phyloP scores from a whole-genome alignment of 2,329 filamentous ascomycete genomes.

The Curvularia eragrostidis region DNA sequence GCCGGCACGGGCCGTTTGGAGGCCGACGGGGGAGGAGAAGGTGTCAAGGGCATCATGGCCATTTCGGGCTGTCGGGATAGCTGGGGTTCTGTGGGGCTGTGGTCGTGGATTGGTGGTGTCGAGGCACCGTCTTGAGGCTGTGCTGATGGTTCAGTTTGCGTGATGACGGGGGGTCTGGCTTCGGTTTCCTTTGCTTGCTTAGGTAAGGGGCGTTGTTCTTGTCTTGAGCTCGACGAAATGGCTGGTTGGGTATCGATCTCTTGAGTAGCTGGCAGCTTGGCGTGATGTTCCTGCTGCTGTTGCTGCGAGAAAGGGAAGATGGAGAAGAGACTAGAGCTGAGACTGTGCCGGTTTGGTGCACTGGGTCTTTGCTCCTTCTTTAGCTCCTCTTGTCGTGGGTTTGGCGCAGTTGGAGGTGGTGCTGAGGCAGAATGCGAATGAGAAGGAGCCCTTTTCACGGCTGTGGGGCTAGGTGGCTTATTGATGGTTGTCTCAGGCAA shows the following conservation, averaged over 20 bases:
- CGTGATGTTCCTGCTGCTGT: constrained; percentile 41
- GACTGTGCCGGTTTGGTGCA: constrained; percentile 40
- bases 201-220: constrained; percentile 5
- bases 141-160: neutral
- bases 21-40: constrained; percentile 24
- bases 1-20: constrained; percentile 22
- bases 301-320: constrained; percentile 47
- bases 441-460: constrained; percentile 17
- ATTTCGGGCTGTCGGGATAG: constrained; percentile 36
- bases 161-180: neutral
- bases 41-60: constrained; percentile 44
- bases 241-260: constrained; percentile 12
- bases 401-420: constrained; percentile 27
- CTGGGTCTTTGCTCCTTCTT: constrained; percentile 26
- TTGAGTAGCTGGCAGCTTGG: constrained; percentile 38
- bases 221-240: constrained; percentile 3
- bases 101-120: constrained; percentile 12
- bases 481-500: constrained; percentile 33
- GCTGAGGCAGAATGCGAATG: constrained; percentile 42
- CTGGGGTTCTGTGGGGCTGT: constrained; percentile 10
- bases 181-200: constrained; percentile 6
- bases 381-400: constrained; percentile 9
- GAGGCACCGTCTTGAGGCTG: constrained; percentile 6
- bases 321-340: constrained; percentile 45
- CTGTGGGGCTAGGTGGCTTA: constrained; percentile 34